phyloP scores from a whole-genome alignment of 192 early-diverging fungal genomes.

The Podila clonocystis region DNA sequence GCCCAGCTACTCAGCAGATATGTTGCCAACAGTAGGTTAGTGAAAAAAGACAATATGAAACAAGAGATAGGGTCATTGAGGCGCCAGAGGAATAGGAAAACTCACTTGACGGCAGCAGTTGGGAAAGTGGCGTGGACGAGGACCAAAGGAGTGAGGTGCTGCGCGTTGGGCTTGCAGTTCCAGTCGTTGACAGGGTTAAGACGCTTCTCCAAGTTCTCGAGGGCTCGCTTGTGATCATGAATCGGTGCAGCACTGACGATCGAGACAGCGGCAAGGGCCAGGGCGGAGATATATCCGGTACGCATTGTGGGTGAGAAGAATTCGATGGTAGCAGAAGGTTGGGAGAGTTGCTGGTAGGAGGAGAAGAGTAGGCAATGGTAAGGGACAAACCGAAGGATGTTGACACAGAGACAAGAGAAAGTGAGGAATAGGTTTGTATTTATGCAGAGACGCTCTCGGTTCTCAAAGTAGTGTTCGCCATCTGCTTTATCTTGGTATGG shows the following conservation, averaged over 20 bases:
- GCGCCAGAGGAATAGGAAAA: not conserved
- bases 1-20: slow-evolving; percentile 3
- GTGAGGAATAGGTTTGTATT: too few species aligned
- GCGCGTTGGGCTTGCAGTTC: not conserved
- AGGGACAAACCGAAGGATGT: not conserved
- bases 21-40: not conserved
- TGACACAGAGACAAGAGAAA: too few species aligned
- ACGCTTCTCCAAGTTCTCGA: not conserved
- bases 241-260: not conserved
- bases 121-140: not conserved
- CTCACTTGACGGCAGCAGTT: not conserved
- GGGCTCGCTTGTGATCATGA: not conserved
- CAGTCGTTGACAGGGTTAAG: not conserved
- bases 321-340: not conserved
- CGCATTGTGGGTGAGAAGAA: not conserved
- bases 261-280: not conserved
- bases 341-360: too few species aligned
- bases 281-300: not conserved
- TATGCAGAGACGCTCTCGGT: too few species aligned
- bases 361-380: not conserved
- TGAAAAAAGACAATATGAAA: not conserved
- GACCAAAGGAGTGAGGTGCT: not conserved
- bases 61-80: too few species aligned
- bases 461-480: too few species aligned
- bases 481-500: too few species aligned